Evolutionary conservation across 108 stramenopile species (phyloP).

Genomic region (Nitzschia putrida): DNA sequence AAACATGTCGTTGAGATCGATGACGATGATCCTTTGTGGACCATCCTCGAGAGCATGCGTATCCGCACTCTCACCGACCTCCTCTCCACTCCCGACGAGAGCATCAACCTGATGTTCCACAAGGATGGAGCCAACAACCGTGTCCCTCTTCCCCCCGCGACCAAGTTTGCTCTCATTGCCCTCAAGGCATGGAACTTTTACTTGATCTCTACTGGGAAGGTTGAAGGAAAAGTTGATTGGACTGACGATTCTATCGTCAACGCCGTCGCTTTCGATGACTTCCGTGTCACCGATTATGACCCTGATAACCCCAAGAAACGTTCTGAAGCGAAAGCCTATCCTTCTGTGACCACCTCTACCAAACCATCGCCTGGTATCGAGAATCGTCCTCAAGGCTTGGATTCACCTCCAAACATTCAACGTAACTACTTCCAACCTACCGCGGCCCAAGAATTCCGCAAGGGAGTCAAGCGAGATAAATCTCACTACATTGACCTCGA

Average conservation of each 20-base stretch:
- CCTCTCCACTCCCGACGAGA: not conserved
- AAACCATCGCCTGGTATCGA: not conserved
- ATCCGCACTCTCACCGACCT: not conserved
- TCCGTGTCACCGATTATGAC: constrained; percentile 3
- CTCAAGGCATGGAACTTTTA: not conserved
- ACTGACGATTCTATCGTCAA: not conserved
- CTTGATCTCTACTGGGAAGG: not conserved
- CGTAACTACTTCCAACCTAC: too few relatives aligned
- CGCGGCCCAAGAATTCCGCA: not conserved
- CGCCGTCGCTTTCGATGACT: not conserved
- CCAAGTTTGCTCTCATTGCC: not conserved
- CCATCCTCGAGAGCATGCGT: not conserved
- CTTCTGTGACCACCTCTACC: not conserved
- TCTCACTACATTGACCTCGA: not conserved
- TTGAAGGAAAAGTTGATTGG: constrained; percentile 3
- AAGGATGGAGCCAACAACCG: not conserved
- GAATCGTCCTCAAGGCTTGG: too few relatives aligned
- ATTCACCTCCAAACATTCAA: too few relatives aligned
- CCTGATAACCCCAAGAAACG: not conserved
- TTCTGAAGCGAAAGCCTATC: not conserved
- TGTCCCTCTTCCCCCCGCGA: not conserved
- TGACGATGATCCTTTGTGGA: constrained; percentile 1
- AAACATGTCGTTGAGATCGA: not conserved
- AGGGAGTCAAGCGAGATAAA: constrained; percentile 9
- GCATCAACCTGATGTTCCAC: not conserved